phyloP scores from a whole-genome alignment of 2,329 filamentous ascomycete genomes.

The Metarhizium guizhouense region DNA sequence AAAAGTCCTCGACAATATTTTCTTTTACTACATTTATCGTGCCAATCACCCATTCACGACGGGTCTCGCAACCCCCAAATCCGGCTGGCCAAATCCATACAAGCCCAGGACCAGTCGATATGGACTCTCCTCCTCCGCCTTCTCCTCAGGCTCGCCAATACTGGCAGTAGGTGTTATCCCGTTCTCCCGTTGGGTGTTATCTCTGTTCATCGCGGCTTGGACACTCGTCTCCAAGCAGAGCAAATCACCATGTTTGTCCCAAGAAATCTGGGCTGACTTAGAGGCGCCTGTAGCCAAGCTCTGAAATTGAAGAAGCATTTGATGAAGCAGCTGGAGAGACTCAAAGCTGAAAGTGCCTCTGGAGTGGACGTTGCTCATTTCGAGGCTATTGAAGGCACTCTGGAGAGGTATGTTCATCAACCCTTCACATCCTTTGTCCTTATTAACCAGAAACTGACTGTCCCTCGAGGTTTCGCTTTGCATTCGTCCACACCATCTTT shows the following conservation, averaged over 20 bases:
- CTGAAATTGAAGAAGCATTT: constrained; percentile 34
- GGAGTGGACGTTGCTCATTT: constrained; percentile 33
- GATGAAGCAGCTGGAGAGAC: constrained; percentile 32
- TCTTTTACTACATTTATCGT: constrained; percentile 1
- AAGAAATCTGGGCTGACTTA: constrained; percentile 6
- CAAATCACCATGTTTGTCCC: not conserved
- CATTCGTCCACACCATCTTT: constrained; percentile 65
- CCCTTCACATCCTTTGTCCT: constrained; percentile 17
- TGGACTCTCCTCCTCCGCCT: constrained; percentile 18
- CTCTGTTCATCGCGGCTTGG: not conserved
- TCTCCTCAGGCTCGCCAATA: constrained; percentile 23
- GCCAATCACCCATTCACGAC: not conserved
- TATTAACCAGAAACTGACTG: not conserved
- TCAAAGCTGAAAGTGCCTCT: constrained; percentile 25
- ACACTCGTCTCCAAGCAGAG: not conserved
- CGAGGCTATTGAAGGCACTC: constrained; percentile 31
- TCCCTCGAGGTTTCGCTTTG: constrained; percentile 46
- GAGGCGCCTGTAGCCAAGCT: constrained; percentile 24
- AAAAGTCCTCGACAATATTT: constrained; percentile 14
- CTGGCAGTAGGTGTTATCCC: constrained; percentile 27
- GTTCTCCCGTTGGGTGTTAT: not conserved
- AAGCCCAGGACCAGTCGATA: not conserved
- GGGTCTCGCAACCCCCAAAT: not conserved
- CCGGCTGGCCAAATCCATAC: constrained; percentile 3
- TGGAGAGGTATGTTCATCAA: constrained; percentile 20